Conservation (phyloP, 805 yeast genomes). For the Cyberlindnera xylosilytica region DNA sequence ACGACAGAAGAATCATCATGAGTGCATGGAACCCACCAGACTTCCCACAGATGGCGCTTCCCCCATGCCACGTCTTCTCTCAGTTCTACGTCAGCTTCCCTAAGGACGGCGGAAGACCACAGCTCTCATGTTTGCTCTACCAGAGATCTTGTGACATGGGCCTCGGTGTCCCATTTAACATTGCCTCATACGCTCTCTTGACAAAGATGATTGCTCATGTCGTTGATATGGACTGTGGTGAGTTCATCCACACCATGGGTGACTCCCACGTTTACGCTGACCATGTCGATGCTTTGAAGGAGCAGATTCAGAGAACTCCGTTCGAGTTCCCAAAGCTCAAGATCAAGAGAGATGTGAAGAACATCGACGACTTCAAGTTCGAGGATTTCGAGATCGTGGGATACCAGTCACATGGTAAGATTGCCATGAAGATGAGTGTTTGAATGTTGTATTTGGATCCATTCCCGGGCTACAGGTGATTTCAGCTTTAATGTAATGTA, state of each 20-base stretch:
- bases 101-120: conserved; percentile 49
- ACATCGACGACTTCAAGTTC: conserved; percentile 82
- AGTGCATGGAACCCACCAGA: conserved; percentile 99
- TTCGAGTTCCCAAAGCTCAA: conserved; percentile 73
- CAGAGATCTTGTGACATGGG: conserved; percentile 99
- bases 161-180: conserved; percentile 97
- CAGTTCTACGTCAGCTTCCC: conserved; percentile 93
- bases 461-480: background rate
- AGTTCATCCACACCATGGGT: conserved; percentile 92
- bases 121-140: conserved; percentile 81
- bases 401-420: conserved; percentile 78
- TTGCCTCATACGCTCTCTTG: conserved; percentile 91
- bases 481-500: background rate
- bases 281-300: conserved; percentile 86
- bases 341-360: conserved; percentile 62
- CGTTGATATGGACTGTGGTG: conserved; percentile 94
- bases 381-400: conserved; percentile 84
- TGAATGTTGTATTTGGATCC: conserved; percentile 31
- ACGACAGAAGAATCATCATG: conserved; percentile 89
- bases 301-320: conserved; percentile 75
- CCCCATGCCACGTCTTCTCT: conserved; percentile 96
- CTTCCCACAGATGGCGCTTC: conserved; percentile 89
- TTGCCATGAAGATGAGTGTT: conserved; percentile 97
- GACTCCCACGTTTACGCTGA: conserved; percentile 95
- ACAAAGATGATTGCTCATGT: conserved; percentile 95